Conservation (phyloP, 2,329 filamentous ascomycete genomes). For the Aureobasidium sp. region DNA sequence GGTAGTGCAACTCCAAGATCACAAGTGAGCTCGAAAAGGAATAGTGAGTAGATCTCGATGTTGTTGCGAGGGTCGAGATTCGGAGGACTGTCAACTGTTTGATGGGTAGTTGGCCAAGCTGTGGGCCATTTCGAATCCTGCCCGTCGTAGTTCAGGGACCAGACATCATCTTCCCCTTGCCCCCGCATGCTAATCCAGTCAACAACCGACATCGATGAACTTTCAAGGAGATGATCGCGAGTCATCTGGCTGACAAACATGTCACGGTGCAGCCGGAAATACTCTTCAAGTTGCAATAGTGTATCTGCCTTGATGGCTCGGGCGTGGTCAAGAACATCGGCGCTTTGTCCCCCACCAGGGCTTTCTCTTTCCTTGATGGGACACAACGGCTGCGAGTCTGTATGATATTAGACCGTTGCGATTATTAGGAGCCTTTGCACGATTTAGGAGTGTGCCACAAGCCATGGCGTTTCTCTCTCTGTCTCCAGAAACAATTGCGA, state of each 20-base stretch:
- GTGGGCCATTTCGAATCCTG: neutral
- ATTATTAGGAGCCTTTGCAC: neutral
- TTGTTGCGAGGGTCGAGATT: neutral
- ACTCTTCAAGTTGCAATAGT: neutral
- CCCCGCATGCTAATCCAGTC: constrained; percentile 2
- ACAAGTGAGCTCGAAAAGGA: neutral
- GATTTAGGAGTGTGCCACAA: neutral
- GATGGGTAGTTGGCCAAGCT: neutral
- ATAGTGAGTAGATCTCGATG: neutral
- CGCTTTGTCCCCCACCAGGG: neutral
- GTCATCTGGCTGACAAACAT: neutral
- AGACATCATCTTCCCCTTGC: constrained; percentile 2
- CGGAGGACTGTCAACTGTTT: neutral
- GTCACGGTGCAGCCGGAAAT: neutral
- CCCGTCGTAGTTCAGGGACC: neutral
- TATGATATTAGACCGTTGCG: constrained; percentile 9
- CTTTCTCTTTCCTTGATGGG: neutral
- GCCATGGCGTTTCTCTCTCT: neutral
- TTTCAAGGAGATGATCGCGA: neutral
- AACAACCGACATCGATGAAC: neutral
- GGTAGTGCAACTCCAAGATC: neutral
- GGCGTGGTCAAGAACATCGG: neutral
- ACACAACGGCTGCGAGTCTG: neutral
- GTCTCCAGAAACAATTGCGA: too few relatives aligned
- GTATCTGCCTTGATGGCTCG: neutral